phyloP scores from a whole-genome alignment of 2,329 filamentous ascomycete species.

The Diaporthe eres region DNA sequence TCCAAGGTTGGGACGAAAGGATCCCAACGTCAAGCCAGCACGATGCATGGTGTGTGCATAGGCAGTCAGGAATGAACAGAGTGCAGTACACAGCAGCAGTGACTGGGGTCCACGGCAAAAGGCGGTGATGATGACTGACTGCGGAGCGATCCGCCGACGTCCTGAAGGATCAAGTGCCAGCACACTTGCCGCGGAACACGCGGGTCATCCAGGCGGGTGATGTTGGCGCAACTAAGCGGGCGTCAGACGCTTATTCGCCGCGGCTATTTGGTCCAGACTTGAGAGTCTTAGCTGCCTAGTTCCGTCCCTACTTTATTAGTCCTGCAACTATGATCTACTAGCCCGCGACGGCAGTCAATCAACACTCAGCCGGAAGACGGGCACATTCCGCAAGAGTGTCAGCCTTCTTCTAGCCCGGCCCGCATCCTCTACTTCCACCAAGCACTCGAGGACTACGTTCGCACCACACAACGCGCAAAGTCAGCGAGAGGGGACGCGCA shows the following conservation, averaged over 20 bases:
- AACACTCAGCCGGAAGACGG: background rate
- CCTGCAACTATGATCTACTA: background rate
- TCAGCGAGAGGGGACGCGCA: background rate
- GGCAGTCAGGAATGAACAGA: background rate
- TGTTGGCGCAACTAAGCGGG: constrained; percentile 37
- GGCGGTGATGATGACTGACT: constrained; percentile 23
- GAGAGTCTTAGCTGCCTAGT: background rate
- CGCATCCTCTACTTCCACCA: background rate
- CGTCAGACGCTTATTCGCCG: constrained; percentile 41
- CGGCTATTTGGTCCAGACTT: constrained; percentile 5
- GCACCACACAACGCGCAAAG: background rate
- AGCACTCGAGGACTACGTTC: background rate
- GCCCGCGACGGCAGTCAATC: background rate
- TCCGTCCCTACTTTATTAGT: background rate
- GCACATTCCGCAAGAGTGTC: background rate
- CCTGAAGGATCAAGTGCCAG: constrained; percentile 25
- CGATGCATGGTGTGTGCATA: background rate
- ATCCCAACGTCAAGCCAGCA: background rate
- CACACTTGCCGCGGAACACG: background rate
- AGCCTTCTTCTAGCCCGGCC: background rate
- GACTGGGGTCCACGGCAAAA: constrained; percentile 5
- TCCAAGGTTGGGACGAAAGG: constrained; percentile 12
- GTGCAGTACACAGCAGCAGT: background rate
- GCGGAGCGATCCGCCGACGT: background rate
- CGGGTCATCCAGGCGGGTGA: background rate